Conservation (phyloP, 331 rosid species). For the Pyracantha coccinea region DNA sequence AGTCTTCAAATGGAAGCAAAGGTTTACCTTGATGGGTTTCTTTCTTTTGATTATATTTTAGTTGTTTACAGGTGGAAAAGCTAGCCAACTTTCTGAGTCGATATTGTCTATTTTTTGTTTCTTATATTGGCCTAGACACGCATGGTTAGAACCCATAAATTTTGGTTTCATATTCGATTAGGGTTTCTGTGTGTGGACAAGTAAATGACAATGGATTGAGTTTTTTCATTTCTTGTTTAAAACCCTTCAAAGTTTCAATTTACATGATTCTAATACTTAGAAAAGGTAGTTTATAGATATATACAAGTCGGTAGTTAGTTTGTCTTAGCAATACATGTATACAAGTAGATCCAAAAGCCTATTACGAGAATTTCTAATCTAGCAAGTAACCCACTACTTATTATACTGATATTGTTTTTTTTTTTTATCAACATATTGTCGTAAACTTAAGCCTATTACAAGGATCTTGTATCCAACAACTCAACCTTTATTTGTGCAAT, state of each 20-base stretch:
- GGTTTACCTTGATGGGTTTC: not conserved
- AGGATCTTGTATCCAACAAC: not conserved
- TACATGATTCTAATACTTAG: not conserved
- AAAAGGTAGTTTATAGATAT: not conserved
- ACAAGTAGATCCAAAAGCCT: not conserved
- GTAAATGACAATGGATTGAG: not conserved
- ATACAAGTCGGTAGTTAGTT: not conserved
- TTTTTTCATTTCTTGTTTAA: not conserved
- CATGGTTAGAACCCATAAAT: not conserved
- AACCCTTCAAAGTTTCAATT: not conserved
- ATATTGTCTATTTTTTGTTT: not conserved
- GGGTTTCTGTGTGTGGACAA: not conserved
- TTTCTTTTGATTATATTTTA: not conserved
- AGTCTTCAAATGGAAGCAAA: slow-evolving; percentile 8
- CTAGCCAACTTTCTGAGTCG: slow-evolving; percentile 3
- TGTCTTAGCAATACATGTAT: not conserved
- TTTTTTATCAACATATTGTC: not conserved
- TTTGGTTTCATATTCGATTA: not conserved
- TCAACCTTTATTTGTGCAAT: no score
- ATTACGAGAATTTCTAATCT: no score
- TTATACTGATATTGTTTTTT: not conserved
- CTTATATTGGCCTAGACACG: not conserved
- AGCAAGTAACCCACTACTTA: no score
- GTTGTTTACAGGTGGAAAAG: slow-evolving; percentile 11
- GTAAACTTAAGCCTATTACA: not conserved